Evolutionary conservation across 805 yeast genomes (phyloP).

Genomic region (Kodamaea neixiangensis): DNA sequence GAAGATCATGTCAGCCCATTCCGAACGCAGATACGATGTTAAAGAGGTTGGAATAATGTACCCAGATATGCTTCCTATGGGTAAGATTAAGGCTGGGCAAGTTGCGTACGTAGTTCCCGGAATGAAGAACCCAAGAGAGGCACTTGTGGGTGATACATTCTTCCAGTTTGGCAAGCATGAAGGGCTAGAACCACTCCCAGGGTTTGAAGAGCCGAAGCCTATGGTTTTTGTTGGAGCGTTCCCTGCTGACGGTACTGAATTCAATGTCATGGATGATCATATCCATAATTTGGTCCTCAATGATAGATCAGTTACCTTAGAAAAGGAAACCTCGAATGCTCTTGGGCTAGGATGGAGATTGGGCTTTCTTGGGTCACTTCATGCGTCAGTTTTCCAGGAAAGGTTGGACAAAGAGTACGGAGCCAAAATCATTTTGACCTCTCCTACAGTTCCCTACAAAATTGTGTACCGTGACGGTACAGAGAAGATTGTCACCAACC

Average conservation of each 20-base stretch:
- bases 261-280: constrained; percentile 85
- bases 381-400: constrained; percentile 93
- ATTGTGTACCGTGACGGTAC: constrained; percentile 66
- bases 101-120: constrained; percentile 96
- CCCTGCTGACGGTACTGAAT: constrained; percentile 93
- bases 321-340: constrained; percentile 90
- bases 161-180: constrained; percentile 57
- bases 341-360: constrained; percentile 97
- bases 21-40: constrained; percentile 75
- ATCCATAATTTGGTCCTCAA: constrained; percentile 85
- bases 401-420: constrained; percentile 93
- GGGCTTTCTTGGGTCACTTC: constrained; percentile 91
- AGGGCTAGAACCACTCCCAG: constrained; percentile 77
- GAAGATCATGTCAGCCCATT: constrained; percentile 74
- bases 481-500: constrained; percentile 74
- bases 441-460: constrained; percentile 94
- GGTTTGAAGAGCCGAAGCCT: constrained; percentile 95
- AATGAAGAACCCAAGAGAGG: constrained; percentile 84
- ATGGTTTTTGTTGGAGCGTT: constrained; percentile 99
- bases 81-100: constrained; percentile 77
- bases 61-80: constrained; percentile 76
- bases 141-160: constrained; percentile 89
- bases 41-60: constrained; percentile 95
- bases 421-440: constrained; percentile 85
- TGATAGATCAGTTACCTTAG: constrained; percentile 87